A percentile compares a stretch with the other conserved stretches of the same genome.
phyloP scores from a whole-genome alignment of 345 rosid genomes.

The Moringa oleifera region DNA sequence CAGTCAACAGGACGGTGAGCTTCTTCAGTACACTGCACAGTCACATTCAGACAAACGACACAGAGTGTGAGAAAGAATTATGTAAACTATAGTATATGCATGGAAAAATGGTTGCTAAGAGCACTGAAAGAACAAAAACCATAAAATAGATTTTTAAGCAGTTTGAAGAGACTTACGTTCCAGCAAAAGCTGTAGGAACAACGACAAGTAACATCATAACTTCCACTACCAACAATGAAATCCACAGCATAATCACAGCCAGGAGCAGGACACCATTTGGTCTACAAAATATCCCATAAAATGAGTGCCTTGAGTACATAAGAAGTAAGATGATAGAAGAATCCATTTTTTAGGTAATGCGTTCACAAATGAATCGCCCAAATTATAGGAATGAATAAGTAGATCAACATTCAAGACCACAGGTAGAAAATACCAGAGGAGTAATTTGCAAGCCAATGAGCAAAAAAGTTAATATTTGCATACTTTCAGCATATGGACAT shows the following conservation, averaged over 20 bases:
- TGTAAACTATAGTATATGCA: conserved; percentile 4
- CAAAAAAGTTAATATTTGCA: neutral
- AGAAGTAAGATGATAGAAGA: neutral
- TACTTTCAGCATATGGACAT: neutral
- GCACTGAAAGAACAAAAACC: neutral
- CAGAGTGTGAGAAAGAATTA: conserved; percentile 1
- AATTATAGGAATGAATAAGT: no score
- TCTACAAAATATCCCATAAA: conserved; percentile 32
- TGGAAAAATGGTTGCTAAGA: conserved; percentile 6
- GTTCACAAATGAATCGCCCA: neutral
- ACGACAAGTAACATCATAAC: conserved; percentile 60
- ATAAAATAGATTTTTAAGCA: conserved; percentile 1
- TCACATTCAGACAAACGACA: neutral
- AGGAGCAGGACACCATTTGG: conserved; percentile 96
- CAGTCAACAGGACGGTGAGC: conserved; percentile 88
- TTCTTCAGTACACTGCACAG: conserved; percentile 64
- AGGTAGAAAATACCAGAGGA: neutral
- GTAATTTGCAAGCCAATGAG: neutral
- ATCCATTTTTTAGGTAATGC: neutral
- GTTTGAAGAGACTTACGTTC: conserved; percentile 48
- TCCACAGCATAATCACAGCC: conserved; percentile 86
- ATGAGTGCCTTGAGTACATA: neutral
- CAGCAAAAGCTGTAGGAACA: conserved; percentile 80
- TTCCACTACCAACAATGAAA: conserved; percentile 65
- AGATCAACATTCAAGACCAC: neutral